phyloP scores from a whole-genome alignment of 331 rosid species.

The Arachis monticola region DNA sequence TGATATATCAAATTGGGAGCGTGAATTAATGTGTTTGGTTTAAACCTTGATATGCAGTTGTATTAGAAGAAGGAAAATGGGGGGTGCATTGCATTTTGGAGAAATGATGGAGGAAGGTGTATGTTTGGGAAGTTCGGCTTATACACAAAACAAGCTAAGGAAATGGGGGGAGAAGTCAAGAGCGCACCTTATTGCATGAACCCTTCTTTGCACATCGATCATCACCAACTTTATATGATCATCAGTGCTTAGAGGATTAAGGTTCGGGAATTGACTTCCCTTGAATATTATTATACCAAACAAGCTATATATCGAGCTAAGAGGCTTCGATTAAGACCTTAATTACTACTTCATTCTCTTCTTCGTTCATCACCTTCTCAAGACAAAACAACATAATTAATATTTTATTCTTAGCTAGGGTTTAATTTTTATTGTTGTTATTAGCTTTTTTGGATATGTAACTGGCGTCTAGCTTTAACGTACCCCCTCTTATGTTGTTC shows the following conservation, averaged over 20 bases:
- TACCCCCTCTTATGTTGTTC: constrained; percentile 25
- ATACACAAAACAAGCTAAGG: constrained; percentile 6
- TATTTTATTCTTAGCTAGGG: constrained; percentile 8
- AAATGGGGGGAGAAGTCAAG: constrained; percentile 82
- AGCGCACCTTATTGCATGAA: constrained; percentile 83
- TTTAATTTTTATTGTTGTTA: constrained; percentile 9
- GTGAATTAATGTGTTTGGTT: background rate
- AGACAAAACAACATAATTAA: constrained; percentile 9
- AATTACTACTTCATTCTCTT: constrained; percentile 14
- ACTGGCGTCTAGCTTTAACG: constrained; percentile 37
- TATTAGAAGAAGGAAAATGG: constrained; percentile 42
- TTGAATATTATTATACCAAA: constrained; percentile 20
- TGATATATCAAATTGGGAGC: no score
- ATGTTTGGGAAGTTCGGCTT: constrained; percentile 50
- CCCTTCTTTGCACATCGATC: constrained; percentile 37
- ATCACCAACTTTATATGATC: background rate
- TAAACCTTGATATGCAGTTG: constrained; percentile 35
- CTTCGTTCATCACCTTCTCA: constrained; percentile 34
- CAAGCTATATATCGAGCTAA: constrained; percentile 9
- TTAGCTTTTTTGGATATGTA: constrained; percentile 21
- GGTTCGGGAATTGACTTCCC: constrained; percentile 99
- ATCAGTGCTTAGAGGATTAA: constrained; percentile 50
- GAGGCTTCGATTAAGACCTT: constrained; percentile 47
- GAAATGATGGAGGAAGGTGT: constrained; percentile 27
- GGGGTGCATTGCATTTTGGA: constrained; percentile 39